phyloP scores from a whole-genome alignment of 2,329 filamentous ascomycete species.

The Paecilomyces sp. region DNA sequence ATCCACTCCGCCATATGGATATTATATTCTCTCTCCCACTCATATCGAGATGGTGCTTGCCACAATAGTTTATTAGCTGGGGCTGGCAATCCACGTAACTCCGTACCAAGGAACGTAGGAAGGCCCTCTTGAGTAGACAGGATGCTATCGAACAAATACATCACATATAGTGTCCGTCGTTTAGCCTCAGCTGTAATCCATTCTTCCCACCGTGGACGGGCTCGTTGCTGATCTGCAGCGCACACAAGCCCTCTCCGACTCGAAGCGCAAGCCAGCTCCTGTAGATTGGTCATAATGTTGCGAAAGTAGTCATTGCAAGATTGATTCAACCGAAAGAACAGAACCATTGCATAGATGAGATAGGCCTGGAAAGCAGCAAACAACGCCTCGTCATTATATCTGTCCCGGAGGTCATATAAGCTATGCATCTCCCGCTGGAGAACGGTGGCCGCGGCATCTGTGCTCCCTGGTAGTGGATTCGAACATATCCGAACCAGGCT shows the following conservation, averaged over 20 bases:
- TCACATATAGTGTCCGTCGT: conserved; percentile 43
- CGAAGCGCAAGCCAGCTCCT: conserved; percentile 39
- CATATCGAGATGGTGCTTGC: conserved; percentile 26
- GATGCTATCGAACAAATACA: conserved; percentile 49
- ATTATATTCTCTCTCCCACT: conserved; percentile 42
- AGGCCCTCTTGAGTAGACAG: conserved; percentile 39
- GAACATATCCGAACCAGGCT: conserved; percentile 36
- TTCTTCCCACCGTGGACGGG: conserved; percentile 42
- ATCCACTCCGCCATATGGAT: conserved; percentile 35
- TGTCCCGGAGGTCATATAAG: conserved; percentile 20
- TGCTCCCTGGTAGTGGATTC: conserved; percentile 26
- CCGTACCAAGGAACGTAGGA: conserved; percentile 42
- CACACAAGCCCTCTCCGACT: conserved; percentile 38
- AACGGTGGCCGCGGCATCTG: conserved; percentile 22
- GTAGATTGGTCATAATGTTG: conserved; percentile 42
- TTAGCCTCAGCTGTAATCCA: conserved; percentile 50
- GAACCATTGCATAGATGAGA: conserved; percentile 42
- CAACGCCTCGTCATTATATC: conserved; percentile 17
- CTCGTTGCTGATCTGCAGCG: conserved; percentile 29
- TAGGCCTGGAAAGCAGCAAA: conserved; percentile 46
- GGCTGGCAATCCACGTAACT: conserved; percentile 41
- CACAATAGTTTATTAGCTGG: conserved; percentile 37
- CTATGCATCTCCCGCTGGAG: conserved; percentile 39
- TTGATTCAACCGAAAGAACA: conserved; percentile 36
- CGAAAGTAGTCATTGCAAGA: conserved; percentile 27